Evolutionary conservation across 2,329 filamentous ascomycete species (phyloP), one percentile per base, ranked within the genome.

Genomic region (Pezicula carpinea): DNA sequence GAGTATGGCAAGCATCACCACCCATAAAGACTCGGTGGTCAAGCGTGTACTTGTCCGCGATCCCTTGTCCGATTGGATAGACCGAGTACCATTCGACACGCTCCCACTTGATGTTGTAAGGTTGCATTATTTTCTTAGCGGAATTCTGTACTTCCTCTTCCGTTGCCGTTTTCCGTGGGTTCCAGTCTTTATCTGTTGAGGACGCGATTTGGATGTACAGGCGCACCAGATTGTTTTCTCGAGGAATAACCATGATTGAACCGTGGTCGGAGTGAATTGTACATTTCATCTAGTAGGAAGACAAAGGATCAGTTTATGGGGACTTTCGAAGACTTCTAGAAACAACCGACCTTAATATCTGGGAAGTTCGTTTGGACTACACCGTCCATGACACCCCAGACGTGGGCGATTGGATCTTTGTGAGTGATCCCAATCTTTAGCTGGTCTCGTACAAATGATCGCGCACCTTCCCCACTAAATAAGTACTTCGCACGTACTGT

Each of bases 1-100:
- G 86, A 1, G 85, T 89, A 64, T 90, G 86, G 55, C 83, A 88
- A n/a, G 85, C 84, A 66, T 90, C 86, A 33, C 86, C 86, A 11
- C 82, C 84, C 22, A 90, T 73, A 61, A 89, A 89, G 2, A 89
- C 82, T 43, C 85, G 75, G 53, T 85, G 75, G 49, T 86, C 77
- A 42, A 83, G 65, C 0, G 83, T 85, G 56, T 85, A 85, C 15
- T 73, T 77, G 46, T 85, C 82, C 1, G 84, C 76, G 29, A 87
- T 83, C 0, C 85, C 83, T 63, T 89, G 85, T 7, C 85, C 84
- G 51, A 89, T 87, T 38, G 85, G 83, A 57, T 89, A 89, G 2
- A 85, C 84, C 0, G 85, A 86, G 66, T 80, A 89, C 85, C 85
- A 88, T 57, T 86, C 82, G 1, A 85, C 76, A 6, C 72, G 70